A percentile compares a stretch with the other conserved stretches of the same genome.
These are phyloP conservation scores for Lodderomyces orthopsilosis DNA, from an alignment of 1,139 yeast species.

Conservation along the genomic window DNA sequence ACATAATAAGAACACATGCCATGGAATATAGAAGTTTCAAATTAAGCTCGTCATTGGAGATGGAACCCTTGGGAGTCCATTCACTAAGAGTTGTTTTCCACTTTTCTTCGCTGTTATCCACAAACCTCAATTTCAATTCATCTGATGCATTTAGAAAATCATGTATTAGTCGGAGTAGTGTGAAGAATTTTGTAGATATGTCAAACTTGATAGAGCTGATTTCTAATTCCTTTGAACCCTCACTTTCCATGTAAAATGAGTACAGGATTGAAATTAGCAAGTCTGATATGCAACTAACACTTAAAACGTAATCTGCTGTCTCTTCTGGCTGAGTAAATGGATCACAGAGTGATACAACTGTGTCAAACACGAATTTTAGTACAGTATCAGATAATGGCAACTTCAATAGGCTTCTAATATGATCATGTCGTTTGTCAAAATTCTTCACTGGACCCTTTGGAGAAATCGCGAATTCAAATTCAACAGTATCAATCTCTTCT, in stretches of 20 bases:
- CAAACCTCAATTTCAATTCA: constrained; percentile 41
- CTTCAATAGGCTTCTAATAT: constrained; percentile 19
- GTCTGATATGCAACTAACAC: constrained; percentile 54
- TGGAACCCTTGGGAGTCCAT: constrained; percentile 54
- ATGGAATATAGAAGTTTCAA: constrained; percentile 52
- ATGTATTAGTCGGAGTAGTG: constrained; percentile 42
- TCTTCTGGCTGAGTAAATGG: constrained; percentile 70
- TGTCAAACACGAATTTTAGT: constrained; percentile 22
- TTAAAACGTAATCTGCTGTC: constrained; percentile 48
- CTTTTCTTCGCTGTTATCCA: constrained; percentile 43
- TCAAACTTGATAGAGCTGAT: constrained; percentile 35
- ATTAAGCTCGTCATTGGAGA: constrained; percentile 24
- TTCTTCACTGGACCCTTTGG: constrained; percentile 16
- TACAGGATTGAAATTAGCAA: constrained; percentile 44
- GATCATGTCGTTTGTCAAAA: constrained; percentile 22
- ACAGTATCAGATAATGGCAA: constrained; percentile 19
- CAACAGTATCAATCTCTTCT: constrained; percentile 21
- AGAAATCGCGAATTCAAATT: constrained; percentile 27
- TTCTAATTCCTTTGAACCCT: constrained; percentile 6
- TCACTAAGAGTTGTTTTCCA: constrained; percentile 39
- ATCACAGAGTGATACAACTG: constrained; percentile 52
- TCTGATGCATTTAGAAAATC: constrained; percentile 44
- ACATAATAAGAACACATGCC: constrained; percentile 47
- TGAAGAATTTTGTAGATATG: constrained; percentile 36
- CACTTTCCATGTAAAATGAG: constrained; percentile 9